Percentiles rank a stretch among this genome's conserved stretches.
phyloP scores from a whole-genome alignment of 2,329 filamentous ascomycete species.

The Gaeumannomyces sp. region DNA sequence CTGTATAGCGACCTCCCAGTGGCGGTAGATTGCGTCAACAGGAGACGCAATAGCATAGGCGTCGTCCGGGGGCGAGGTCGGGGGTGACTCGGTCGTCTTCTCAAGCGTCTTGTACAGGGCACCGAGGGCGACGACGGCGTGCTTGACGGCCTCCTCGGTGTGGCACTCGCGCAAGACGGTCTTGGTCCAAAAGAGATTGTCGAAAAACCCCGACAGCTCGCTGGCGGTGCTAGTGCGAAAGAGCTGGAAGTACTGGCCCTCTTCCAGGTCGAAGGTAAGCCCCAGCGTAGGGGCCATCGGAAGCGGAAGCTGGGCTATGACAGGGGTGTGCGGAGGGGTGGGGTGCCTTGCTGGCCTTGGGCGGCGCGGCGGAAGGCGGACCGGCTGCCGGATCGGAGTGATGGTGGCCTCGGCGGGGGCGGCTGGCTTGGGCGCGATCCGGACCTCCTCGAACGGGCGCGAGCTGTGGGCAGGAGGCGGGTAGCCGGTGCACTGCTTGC shows the following conservation, averaged over 20 bases:
- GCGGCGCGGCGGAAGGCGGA: slow-evolving; percentile 15
- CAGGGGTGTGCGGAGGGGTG: slow-evolving; percentile 30
- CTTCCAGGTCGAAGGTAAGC: slow-evolving; percentile 43
- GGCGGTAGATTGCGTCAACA: slow-evolving; percentile 29
- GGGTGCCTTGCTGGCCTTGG: slow-evolving; percentile 6
- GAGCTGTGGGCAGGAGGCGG: slow-evolving; percentile 47
- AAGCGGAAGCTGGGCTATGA: slow-evolving; percentile 19
- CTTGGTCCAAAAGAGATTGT: slow-evolving; percentile 58
- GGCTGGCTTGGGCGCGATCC: slow-evolving; percentile 43
- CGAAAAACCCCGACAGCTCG: slow-evolving; percentile 62
- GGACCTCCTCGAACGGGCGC: slow-evolving; percentile 39
- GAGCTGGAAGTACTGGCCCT: slow-evolving; percentile 55
- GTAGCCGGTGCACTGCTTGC: slow-evolving; percentile 55
- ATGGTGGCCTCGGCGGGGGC: slow-evolving; percentile 15
- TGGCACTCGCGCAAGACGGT: slow-evolving; percentile 60
- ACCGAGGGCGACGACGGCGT: slow-evolving; percentile 60
- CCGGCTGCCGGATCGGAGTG: slow-evolving; percentile 16
- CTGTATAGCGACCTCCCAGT: slow-evolving; percentile 55
- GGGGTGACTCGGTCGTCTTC: slow-evolving; percentile 45
- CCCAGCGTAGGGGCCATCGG: slow-evolving; percentile 28
- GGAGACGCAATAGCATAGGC: background rate
- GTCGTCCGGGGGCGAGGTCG: slow-evolving; percentile 30
- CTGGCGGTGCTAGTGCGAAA: slow-evolving; percentile 56
- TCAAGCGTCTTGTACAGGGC: slow-evolving; percentile 63
- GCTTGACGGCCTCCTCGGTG: slow-evolving; percentile 52